phyloP scores from a whole-genome alignment of 148 eudicot genomes.

The Rheum nobile region DNA sequence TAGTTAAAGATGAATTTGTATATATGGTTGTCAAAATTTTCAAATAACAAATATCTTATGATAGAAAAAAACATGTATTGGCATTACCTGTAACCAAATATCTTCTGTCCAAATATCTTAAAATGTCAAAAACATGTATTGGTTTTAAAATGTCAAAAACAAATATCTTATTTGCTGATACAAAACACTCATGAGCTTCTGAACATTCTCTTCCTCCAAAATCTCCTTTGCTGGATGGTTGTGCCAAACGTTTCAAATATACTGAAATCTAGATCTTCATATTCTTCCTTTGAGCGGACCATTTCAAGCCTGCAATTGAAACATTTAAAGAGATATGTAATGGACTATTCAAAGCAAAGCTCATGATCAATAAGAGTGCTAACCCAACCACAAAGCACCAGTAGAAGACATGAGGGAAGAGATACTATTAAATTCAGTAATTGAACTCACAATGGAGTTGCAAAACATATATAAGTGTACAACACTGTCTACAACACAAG shows the following conservation, averaged over 20 bases:
- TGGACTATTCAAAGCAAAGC: not conserved
- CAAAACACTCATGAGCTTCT: slow-evolving; percentile 26
- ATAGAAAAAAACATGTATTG: no score
- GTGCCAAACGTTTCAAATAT: slow-evolving; percentile 13
- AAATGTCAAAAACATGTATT: no score
- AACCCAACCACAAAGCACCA: not conserved
- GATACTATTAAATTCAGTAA: not conserved
- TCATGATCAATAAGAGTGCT: not conserved
- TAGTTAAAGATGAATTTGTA: no score
- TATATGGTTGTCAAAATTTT: no score
- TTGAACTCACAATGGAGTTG: no score
- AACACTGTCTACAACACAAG: no score
- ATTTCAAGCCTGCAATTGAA: slow-evolving; percentile 49
- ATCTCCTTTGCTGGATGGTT: slow-evolving; percentile 10
- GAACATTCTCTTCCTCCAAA: slow-evolving; percentile 23
- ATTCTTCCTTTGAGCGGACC: slow-evolving; percentile 29
- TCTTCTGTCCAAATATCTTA: no score
- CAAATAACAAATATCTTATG: no score
- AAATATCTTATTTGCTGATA: slow-evolving; percentile 39
- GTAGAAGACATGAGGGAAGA: not conserved
- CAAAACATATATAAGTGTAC: no score
- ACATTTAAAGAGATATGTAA: not conserved
- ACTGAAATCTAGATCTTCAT: slow-evolving; percentile 32
- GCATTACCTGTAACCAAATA: no score
- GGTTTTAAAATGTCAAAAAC: no score